These are phyloP conservation scores for Naganishia albida DNA, from an alignment of 1,284 basidiomycete species.

Conservation along the genomic window DNA sequence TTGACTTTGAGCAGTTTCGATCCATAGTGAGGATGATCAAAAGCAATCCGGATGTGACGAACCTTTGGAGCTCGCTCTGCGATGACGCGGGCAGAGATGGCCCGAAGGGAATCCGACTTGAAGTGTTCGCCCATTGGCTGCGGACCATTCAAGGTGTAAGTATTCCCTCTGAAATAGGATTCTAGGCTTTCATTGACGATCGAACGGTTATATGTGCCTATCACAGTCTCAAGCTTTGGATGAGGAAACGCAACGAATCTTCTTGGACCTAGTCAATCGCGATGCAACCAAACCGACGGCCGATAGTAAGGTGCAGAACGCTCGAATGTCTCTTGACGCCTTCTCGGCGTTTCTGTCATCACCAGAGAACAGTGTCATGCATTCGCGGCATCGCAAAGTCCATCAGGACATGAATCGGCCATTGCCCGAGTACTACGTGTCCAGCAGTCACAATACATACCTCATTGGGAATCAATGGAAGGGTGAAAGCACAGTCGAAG, in stretches of 20 bases:
- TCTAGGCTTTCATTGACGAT: not conserved
- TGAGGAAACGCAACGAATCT: slow-evolving; percentile 3
- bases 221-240: slow-evolving; percentile 15
- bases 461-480: slow-evolving; percentile 91
- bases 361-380: slow-evolving; percentile 64
- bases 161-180: not conserved
- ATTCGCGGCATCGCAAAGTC: slow-evolving; percentile 56
- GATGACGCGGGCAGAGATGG: not conserved
- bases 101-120: not conserved
- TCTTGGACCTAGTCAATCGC: not conserved
- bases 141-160: slow-evolving; percentile 6
- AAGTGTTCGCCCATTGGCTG: slow-evolving; percentile 1
- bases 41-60: slow-evolving; percentile 65
- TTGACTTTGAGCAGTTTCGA: slow-evolving; percentile 83
- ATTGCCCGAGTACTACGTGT: slow-evolving; percentile 85
- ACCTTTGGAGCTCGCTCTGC: slow-evolving; percentile 11
- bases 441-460: slow-evolving; percentile 96
- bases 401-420: slow-evolving; percentile 76
- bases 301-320: not conserved
- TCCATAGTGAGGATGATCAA: slow-evolving; percentile 83
- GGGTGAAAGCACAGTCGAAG: slow-evolving; percentile 90
- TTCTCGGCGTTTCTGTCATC: slow-evolving; percentile 77
- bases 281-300: not conserved
- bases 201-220: not conserved
- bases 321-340: slow-evolving; percentile 34